Base-by-base conservation (phyloP, 176 grass and related monocot species). In the Carex parvula region DNA sequence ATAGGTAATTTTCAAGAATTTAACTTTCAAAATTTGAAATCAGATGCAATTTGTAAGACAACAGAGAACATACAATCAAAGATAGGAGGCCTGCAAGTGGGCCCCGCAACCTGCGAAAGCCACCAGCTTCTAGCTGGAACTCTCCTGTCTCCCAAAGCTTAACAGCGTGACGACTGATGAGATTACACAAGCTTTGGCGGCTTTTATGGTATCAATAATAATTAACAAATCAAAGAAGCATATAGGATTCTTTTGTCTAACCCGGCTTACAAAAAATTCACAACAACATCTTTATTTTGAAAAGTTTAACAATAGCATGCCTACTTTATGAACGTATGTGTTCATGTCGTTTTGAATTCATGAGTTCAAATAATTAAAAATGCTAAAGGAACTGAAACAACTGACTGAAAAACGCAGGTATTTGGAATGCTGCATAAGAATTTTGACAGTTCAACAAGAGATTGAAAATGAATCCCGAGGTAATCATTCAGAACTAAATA, bases 91-190 rank as follows among this genome's bases (percentile, higher is more conserved):
- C 18, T 14, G 52, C 73, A 78, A 56, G 52, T 1, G 52, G 73
- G 73, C 15, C 73, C 73, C 26, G 18, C 50, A 57, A 78, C 12
- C 22, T 56, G 52, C 24, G 52, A 57, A 78, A 78, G 48, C 73
- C 73, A 77, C 50, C 73, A 77, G 48, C 6, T 57, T 56, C 73
- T 33, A 78, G 73, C 73, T 78, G 73, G 73, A 78, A 78, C 73
- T 78, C 73, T 57, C 73, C 50, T 57, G 73, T 78, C 26, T 78
- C 73, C 52, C 73, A 78, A 56, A 78, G 73, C 50, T 78, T 57
- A 78, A 78, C 73, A 52, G 50, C 73, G 50, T 77, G 73, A 55
- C 3, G 5, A 54, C 41, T 75, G 71, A 26, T 75, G 35, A 71
- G 68, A 30, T 32, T 77, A 77, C 48, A 77, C 50, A 77, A 33